Evolutionary conservation across 192 early-diverging fungal species (phyloP).

Genomic region (Radiomyces spectabilis): DNA sequence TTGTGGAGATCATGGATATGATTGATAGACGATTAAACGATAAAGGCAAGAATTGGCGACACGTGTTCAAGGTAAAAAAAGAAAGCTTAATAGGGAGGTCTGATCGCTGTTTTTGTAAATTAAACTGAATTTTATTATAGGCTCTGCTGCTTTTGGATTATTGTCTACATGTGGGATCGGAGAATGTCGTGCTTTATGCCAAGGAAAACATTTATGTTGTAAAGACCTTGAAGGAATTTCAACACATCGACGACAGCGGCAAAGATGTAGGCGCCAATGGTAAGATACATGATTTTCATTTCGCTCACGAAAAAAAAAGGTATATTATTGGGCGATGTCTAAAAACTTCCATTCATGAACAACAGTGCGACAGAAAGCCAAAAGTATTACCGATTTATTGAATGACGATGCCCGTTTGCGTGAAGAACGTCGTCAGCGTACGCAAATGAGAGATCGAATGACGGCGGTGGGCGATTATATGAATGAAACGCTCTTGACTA

Average conservation of each 20-base stretch:
- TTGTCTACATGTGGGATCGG: constrained; percentile 78
- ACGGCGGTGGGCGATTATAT: constrained; percentile 25
- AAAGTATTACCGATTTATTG: constrained; percentile 80
- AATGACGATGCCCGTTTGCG: constrained; percentile 71
- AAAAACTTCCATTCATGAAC: not conserved
- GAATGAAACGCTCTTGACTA: constrained; percentile 20
- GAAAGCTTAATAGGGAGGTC: not conserved
- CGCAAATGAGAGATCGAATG: constrained; percentile 59
- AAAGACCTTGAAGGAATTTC: constrained; percentile 95
- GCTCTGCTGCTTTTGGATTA: constrained; percentile 82
- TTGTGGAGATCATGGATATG: constrained; percentile 97
- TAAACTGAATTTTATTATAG: no score
- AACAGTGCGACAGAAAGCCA: constrained; percentile 85
- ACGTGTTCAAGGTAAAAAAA: constrained; percentile 86
- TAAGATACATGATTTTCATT: constrained; percentile 17
- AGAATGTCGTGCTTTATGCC: constrained; percentile 78
- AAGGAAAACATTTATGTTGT: constrained; percentile 87
- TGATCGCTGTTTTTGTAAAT: no score
- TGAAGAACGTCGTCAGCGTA: constrained; percentile 65
- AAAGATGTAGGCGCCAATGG: constrained; percentile 89
- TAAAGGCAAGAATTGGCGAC: constrained; percentile 96
- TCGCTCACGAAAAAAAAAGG: not conserved
- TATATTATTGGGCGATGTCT: not conserved
- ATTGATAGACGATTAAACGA: constrained; percentile 97
- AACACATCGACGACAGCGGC: constrained; percentile 89